Evolutionary conservation across 495 filamentous ascomycete genomes (phyloP).

Genomic region (Aspergillus wentii): DNA sequence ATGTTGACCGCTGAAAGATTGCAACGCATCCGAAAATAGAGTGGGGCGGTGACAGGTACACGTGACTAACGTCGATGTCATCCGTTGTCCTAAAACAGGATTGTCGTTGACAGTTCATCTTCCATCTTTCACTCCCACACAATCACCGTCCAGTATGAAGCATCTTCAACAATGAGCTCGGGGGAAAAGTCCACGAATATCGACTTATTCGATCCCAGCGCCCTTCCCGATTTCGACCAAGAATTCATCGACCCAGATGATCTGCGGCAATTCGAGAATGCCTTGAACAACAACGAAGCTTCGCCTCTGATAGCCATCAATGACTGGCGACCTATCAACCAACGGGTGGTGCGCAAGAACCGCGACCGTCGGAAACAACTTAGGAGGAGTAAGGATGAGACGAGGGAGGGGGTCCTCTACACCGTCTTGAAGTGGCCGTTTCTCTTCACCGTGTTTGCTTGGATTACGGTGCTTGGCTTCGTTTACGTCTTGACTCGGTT

Average conservation of each 20-base stretch:
- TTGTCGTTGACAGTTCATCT: not conserved
- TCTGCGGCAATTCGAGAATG: conserved; percentile 46
- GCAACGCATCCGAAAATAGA: no score
- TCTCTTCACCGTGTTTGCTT: conserved; percentile 68
- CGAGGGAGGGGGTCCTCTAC: conserved; percentile 88
- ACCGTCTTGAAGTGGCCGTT: conserved; percentile 87
- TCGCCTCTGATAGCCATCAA: conserved; percentile 64
- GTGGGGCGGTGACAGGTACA: no score
- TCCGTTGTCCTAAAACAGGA: no score
- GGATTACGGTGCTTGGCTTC: conserved; percentile 65
- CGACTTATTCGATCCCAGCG: conserved; percentile 33
- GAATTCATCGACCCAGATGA: conserved; percentile 59
- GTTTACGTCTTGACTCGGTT: conserved; percentile 75
- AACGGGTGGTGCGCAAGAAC: conserved; percentile 50
- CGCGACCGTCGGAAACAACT: conserved; percentile 37
- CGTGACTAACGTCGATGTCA: no score
- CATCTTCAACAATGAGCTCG: conserved; percentile 28
- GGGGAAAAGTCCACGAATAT: conserved; percentile 20
- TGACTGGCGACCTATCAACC: conserved; percentile 78
- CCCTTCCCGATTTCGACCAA: conserved; percentile 58
- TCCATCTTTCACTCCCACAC: conserved; percentile 1
- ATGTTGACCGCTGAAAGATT: no score
- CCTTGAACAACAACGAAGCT: conserved; percentile 44
- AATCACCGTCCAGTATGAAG: conserved; percentile 21
- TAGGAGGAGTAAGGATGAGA: conserved; percentile 75